Evolutionary conservation across 2,329 filamentous ascomycete species (phyloP), one percentile per base, ranked within the genome.

Genomic region (Sporothrix pseudoabietina): DNA sequence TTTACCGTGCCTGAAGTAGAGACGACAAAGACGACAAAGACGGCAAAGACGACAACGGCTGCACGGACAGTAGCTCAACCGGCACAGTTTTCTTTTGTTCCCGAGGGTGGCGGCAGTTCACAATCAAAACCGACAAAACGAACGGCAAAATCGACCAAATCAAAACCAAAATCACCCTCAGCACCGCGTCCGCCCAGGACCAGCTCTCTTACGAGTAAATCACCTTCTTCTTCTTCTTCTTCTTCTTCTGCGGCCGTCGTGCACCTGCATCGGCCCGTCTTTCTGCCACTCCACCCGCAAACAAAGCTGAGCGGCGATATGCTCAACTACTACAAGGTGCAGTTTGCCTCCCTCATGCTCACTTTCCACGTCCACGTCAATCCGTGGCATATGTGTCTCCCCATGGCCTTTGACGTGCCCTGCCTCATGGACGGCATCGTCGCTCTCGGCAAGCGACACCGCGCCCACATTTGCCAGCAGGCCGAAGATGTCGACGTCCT

Each of bases 371-470:
- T 71, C 19, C 54, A 41, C 22, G 26, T 35, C 52, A 71, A 71
- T 26, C 69, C 69, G 54, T 71, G 69, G 69, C 69, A 61, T 9
- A n/a, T 61, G 35, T 52, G 69, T 19, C 55, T 71, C 1, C 69
- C 69, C 39, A 71, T 71, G 55, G 54, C 44, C 12, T 63, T 71
- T 39, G 69, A 61, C 55, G 61, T 41, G 52, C 69, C 35, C 8
- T 71, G 69, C 22, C 39, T 71, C 2, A 61, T 71, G 69, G 55
- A 63, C 26, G 69, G 54, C 39, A 71, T 71, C 22, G 22, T 71
- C 22, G 69, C 69, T 7, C 35, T 71, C 35, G n/a, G 35, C 26
- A 61, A 55, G 52, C 52, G 52, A 10, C 52, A 55, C n/a, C 52
- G 52, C 52, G 52, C 52, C 2, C 52, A 55, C 52, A 55, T 55